Base-by-base conservation (phyloP, 805 yeast species). In the Nakazawaea wickerhamii region DNA sequence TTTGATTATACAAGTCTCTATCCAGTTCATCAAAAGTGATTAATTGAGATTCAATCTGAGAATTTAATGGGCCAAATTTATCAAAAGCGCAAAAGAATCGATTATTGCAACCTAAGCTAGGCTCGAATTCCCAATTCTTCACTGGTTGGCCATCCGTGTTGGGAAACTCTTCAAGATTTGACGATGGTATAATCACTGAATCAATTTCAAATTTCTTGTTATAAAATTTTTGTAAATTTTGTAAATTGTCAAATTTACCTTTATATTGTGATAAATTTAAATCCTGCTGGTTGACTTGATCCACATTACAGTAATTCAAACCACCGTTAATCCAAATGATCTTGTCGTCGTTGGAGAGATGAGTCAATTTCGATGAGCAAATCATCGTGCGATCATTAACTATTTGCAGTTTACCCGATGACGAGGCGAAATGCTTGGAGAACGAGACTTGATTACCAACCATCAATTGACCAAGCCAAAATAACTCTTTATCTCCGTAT, bases 401-500 rank as follows among this genome's bases (percentile, higher is more conserved):
- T 18, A 3, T 14, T 18, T n/a, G 31, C 31, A 38, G 36, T 6
- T 57, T 55, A 1, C 55, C 48, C 10, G 57, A 52, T 6, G 50
- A 50, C 1, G 56, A 52, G 5, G 51, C 39, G 21, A 48, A 28
- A 34, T 47, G 42, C 30, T 49, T 50, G 34, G 55, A 52, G 14
- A 46, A 38, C 32, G 39, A 54, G 8, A 48, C 56, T 27, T 27
- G 21, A 21, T 79, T 78, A 8, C 86, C 81, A 30, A 73, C 67
- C 26, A 72, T 61, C 38, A 73, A 67, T 57, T 79, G 75, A 2
- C 85, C 86, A 28, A 84, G 54, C 91, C 91, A 83, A 52, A 82
- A 78, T 49, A 84, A 64, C 55, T 84, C 93, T 51, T 84, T 84
- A 48, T 84, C 93, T 30, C 93, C 91, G 70, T 84, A 83, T 8